These are phyloP conservation scores for Trichoderma koningiopsis DNA, from an alignment of 2,329 filamentous ascomycete species.

Conservation along the genomic window DNA sequence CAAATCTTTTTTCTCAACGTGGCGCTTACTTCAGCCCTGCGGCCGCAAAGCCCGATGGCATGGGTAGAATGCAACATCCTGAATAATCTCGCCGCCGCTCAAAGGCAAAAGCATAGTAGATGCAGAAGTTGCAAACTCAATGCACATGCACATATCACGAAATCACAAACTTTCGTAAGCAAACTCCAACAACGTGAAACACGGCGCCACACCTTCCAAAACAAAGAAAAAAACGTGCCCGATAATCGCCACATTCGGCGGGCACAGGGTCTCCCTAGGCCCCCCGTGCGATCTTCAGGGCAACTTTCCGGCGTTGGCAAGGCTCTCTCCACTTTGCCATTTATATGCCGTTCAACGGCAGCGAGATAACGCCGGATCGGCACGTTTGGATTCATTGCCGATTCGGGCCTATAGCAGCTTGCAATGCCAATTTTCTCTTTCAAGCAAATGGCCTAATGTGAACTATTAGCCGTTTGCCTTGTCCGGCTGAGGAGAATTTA, in stretches of 20 bases:
- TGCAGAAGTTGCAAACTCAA: background rate
- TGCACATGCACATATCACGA: background rate
- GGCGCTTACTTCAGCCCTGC: background rate
- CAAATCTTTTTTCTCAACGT: background rate
- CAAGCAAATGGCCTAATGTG: background rate
- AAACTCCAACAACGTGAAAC: background rate
- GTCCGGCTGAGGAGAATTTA: background rate
- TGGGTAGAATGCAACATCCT: background rate
- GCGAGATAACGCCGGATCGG: constrained; percentile 3
- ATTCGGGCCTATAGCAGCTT: background rate
- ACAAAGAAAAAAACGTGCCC: background rate
- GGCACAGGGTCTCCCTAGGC: no score
- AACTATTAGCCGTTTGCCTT: background rate
- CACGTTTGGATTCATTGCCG: background rate
- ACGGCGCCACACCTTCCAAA: background rate
- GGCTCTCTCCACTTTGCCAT: background rate
- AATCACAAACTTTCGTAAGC: background rate
- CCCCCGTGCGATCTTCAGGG: background rate
- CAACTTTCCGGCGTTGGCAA: background rate
- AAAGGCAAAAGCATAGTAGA: background rate
- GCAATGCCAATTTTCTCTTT: background rate
- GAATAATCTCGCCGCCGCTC: background rate
- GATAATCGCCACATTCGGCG: background rate
- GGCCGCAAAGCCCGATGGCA: no score
- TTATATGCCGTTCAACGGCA: background rate